Base-by-base conservation (phyloP, 805 yeast species). In the Saccharomycopsis fodiens region DNA sequence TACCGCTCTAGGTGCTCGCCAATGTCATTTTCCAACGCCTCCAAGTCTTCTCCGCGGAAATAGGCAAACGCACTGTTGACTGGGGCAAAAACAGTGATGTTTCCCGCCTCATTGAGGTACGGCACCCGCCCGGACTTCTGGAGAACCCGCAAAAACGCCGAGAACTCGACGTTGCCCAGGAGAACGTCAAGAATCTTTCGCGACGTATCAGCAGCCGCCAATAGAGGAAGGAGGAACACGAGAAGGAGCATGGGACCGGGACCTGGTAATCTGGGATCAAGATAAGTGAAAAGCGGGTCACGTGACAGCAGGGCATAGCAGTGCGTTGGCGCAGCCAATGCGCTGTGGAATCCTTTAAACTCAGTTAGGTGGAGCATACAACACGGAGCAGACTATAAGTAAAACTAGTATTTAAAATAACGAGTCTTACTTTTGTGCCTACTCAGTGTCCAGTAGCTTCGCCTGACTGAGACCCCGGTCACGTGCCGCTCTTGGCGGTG, bases 61-160 rank as follows among this genome's bases (percentile, higher is more conserved):
- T 55, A 45, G 3, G 65, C 67, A 59, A 83, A 85, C 1, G 95
- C 95, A 53, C 81, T 78, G 58, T 86, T 86, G 10, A 82, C 72
- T 0, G 95, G 95, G 1, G 94, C 95, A 35, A 83, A 58, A n/a
- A 86, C 61, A 0, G 95, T 85, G 47, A 81, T 74, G 58, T 84
- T 81, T 20, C 65, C 63, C 49, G 82, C 59, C 17, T 63, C 63
- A 56, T 84, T 85, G 27, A 86, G 59, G 35, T 63, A 59, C 2
- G 87, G 87, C 1, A 86, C 67, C 42, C 80, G 61, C 12, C 80
- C 88, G 42, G 70, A 68, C 44, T 72, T 61, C 57, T 85, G 95
- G 2, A 86, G 51, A 17, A 74, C 62, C 42, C 79, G 65, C 35
- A 85, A 62, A 47, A 85, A 79, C 35, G 69, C 70, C 35, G 86